Evolutionary conservation across 2,329 filamentous ascomycete species (phyloP).

Genomic region (Colletotrichum acutatum): DNA sequence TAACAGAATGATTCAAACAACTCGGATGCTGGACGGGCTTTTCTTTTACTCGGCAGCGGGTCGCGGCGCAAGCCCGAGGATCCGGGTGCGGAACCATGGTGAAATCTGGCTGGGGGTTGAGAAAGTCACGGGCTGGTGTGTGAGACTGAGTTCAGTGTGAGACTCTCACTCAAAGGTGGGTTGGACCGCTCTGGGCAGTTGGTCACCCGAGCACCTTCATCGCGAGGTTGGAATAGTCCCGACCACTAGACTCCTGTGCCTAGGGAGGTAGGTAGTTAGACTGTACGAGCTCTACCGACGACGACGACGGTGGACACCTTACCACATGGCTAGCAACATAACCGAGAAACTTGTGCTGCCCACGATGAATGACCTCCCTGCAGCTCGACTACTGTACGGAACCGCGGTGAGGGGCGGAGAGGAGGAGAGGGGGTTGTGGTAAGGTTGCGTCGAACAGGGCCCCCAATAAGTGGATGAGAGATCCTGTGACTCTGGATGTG

Average conservation of each 20-base stretch:
- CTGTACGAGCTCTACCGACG: background rate
- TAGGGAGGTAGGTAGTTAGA: background rate
- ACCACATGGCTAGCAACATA: constrained; percentile 21
- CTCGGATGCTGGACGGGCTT: background rate
- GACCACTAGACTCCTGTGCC: background rate
- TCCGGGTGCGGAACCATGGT: constrained; percentile 18
- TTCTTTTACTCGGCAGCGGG: constrained; percentile 14
- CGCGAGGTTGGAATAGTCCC: background rate
- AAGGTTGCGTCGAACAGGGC: background rate
- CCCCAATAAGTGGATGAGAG: background rate
- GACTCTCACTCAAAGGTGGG: background rate
- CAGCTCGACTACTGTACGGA: background rate
- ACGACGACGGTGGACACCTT: too few relatives aligned
- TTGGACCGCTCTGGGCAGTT: constrained; percentile 5
- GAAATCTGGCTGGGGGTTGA: background rate
- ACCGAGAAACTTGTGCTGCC: constrained; percentile 4
- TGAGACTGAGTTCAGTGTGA: background rate
- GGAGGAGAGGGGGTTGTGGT: background rate
- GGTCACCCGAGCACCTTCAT: constrained; percentile 17
- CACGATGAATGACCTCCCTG: constrained; percentile 4
- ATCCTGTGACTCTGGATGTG: constrained; percentile 28
- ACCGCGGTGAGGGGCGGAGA: background rate
- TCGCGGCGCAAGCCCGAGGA: constrained; percentile 18
- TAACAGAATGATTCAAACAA: background rate
- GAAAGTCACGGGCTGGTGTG: background rate